Evolutionary conservation across 2,329 filamentous ascomycete species (phyloP), one percentile per base, ranked within the genome.

Genomic region (Ceratocystis lukuohia): DNA sequence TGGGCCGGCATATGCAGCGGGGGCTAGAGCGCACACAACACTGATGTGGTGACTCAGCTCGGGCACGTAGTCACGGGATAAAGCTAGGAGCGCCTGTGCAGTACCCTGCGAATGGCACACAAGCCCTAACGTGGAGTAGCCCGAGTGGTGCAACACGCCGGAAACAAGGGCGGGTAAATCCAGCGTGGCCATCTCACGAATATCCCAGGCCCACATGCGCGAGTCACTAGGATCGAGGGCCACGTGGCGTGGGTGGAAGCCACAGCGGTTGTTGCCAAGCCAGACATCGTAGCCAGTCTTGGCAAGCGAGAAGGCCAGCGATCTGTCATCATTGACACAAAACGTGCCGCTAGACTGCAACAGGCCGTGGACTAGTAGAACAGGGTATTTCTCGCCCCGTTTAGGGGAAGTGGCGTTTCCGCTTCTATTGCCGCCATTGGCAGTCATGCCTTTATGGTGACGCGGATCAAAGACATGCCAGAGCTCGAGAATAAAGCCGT

Each of bases 161-260:
- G 88, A 89, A 1, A 88, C 82, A 44, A 96, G 80, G 0, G 92
- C 91, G 0, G 92, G 82, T 2, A 97, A 80, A 73, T 97, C 93
- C 73, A 95, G 84, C 0, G 92, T 87, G 2, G 91, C 93, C 88
- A 96, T 95, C 72, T 96, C 90, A 0, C 89, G 84, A 66, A 96
- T 95, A 70, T 96, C 96, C 93, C 93, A 97, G 50, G 87, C 85
- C 93, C 93, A 96, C 89, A 96, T 95, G 37, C 91, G 84, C 1
- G 93, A 92, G 72, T 97, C 93, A 2, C 78, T 78, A 70, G 88
- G 85, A 1, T 83, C 76, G 48, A 96, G 81, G 25, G 86, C 76
- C 1, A 80, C 82, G 73, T 97, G 93, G 69, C 85, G 83, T 0
- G 93, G 92, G 0, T 82, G 78, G 75, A 94, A 91, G 1, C 92